A percentile compares a stretch with the other conserved stretches of the same genome.
phyloP scores from a whole-genome alignment of 306 rosid genomes.

The Lithocarpus polystachyus region DNA sequence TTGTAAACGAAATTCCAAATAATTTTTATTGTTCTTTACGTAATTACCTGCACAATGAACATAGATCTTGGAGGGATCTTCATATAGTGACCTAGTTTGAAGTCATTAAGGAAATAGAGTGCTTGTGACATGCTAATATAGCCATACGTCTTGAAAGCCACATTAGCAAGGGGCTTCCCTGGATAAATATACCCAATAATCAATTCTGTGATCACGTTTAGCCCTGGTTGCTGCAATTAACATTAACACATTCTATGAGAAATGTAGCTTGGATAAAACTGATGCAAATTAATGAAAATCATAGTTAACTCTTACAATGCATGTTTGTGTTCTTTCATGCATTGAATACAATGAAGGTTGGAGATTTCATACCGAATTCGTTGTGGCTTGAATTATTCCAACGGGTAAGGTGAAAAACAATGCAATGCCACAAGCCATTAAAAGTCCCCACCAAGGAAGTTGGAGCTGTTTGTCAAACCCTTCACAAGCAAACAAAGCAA shows the following conservation, averaged over 20 bases:
- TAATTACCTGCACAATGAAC: slow-evolving; percentile 60
- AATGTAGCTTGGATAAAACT: background rate
- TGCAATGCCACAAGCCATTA: slow-evolving; percentile 57
- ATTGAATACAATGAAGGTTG: background rate
- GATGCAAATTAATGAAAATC: background rate
- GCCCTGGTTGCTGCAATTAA: slow-evolving; percentile 58
- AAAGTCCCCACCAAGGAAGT: slow-evolving; percentile 88
- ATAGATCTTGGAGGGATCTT: slow-evolving; percentile 78
- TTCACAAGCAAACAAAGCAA: slow-evolving; percentile 47
- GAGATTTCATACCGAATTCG: slow-evolving; percentile 48
- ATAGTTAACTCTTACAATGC: background rate
- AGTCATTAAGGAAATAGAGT: slow-evolving; percentile 48
- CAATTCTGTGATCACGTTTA: slow-evolving; percentile 73
- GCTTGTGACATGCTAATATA: slow-evolving; percentile 79
- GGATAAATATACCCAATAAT: slow-evolving; percentile 72
- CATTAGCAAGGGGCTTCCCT: slow-evolving; percentile 80
- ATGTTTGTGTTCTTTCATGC: background rate
- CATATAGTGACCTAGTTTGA: slow-evolving; percentile 87
- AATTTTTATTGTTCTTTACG: background rate
- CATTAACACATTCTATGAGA: background rate
- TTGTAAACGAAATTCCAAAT: background rate
- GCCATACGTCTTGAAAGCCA: slow-evolving; percentile 80
- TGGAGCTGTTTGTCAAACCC: slow-evolving; percentile 82
- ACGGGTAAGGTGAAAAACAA: slow-evolving; percentile 67
- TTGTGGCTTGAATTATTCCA: slow-evolving; percentile 83